Evolutionary conservation across 1,284 basidiomycete genomes (phyloP).

Genomic region (Marasmius fiardii): DNA sequence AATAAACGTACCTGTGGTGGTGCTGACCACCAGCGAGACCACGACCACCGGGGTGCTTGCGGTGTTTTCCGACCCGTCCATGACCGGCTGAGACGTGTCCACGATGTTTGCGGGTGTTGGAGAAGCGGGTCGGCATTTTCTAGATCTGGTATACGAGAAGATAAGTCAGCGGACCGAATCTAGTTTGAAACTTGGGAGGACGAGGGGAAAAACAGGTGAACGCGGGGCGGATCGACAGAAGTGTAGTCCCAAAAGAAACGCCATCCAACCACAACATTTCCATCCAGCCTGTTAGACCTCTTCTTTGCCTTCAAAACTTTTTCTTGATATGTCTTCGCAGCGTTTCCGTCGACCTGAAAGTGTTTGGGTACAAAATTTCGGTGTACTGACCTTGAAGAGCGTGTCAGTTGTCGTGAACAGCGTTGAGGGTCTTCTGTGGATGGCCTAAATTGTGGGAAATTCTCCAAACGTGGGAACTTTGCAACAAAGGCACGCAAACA

Average conservation of each 20-base stretch:
- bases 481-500: background rate
- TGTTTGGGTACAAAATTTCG: constrained; percentile 19
- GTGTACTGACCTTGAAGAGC: constrained; percentile 61
- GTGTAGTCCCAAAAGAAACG: constrained; percentile 52
- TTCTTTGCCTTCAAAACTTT: background rate
- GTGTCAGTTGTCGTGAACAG: constrained; percentile 34
- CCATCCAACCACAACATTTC: constrained; percentile 28
- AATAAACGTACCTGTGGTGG: constrained; percentile 87
- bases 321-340: background rate
- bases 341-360: background rate
- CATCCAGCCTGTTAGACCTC: constrained; percentile 14
- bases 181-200: background rate
- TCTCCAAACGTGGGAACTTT: background rate
- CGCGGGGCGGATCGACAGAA: background rate
- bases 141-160: constrained; percentile 28
- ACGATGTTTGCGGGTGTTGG: constrained; percentile 97
- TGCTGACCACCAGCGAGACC: constrained; percentile 99
- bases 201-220: background rate
- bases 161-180: background rate
- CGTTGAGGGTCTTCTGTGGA: background rate
- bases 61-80: constrained; percentile 99
- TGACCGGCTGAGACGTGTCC: constrained; percentile 99
- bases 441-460: constrained; percentile 4
- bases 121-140: constrained; percentile 90
- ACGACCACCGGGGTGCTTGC: constrained; percentile 99